Evolutionary conservation across 768 basidiomycete species (phyloP), one percentile per base, ranked within the genome.

Genomic region (Xerocomus potaroensis): DNA sequence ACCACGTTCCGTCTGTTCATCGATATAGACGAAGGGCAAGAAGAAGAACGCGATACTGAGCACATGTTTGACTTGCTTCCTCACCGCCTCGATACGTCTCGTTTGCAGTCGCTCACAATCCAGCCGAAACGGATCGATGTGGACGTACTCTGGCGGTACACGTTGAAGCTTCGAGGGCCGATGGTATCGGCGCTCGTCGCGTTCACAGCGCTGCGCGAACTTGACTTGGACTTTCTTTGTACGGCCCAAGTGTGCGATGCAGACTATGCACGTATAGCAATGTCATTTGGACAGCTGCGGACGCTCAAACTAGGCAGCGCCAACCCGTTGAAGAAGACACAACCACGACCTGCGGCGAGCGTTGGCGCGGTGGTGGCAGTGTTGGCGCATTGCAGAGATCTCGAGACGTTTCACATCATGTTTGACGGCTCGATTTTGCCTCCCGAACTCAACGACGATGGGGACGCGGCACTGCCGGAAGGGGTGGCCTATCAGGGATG

Each of bases 211-310:
- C 14, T 62, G 23, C 50, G 30, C 14, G 47, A 47, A 11, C 48
- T 62, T 1, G 48, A 62, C 15, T 21, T 62, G 9, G 60, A 61
- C 10, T 11, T 33, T 9, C 34, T 59, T 2, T 54, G 47, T 23
- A 51, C 53, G 5, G 50, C 43, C 0, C 37, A n/a, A 0, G 30
- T 55, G 18, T 24, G 45, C 11, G 51, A 62, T 11, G 39, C 8
- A 1, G 57, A 56, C 29, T 54, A 43, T 36, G 35, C 9, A 7
- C 14, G 11, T 23, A 30, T 62, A 34, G 60, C 53, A 10, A 2
- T 14, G 9, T 55, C 52, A 10, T 36, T 47, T 39, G 34, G 35
- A 5, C 31, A 47, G 2, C 36, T 59, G n/a, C 53, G 44, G 14
- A 15, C 43, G 9, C 40, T 58, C 15, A 57, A 50, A 35, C 36